Base-by-base conservation (phyloP, 1,284 basidiomycete genomes). In the Cystobasidium sp. region DNA sequence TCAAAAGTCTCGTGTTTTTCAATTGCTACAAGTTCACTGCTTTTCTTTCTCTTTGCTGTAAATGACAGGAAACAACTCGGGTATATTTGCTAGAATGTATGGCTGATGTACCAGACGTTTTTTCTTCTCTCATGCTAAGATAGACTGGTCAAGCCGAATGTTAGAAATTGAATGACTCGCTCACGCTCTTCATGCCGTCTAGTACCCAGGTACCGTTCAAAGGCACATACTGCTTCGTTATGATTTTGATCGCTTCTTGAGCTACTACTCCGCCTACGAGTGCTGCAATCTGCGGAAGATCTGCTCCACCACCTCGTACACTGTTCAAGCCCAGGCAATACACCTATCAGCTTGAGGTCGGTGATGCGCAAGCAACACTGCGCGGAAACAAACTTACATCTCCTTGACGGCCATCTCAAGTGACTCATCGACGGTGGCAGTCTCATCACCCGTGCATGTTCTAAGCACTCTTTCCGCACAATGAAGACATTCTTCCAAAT, bases 231-330 rank as follows among this genome's bases (percentile, higher is more conserved):
- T 99, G 97, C 80, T 89, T 90, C 75, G 96, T 98, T 79, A 97
- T 90, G 83, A 98, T 87, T 86, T 99, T 99, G 87, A 99, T 98
- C 7, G 90, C 89, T 83, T 99, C 97, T 80, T 99, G 97, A n/a
- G 94, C 94, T 37, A 95, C 91, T 20, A 99, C 83, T 0, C 96
- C 97, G 16, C 97, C 97, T 1, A 98, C 84, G 80, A 99, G 89
- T 0, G 94, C 94, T 0, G 97, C 92, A 0, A 91, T 95, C 77
- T 94, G 95, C 0, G 96, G 94, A 0, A 98, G 83, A 78, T 96
- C 93, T 0, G 92, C 46, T 6, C 55, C 71, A 3, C 70, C 75
- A 6, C 63, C 75, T 49, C 75, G 55, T 10, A 58, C 53, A 16
- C 75, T 75, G 39, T 20, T 46, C 37, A 18, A 37, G n/a, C n/a